A percentile compares a stretch with the other conserved stretches of the same genome.
phyloP scores from a whole-genome alignment of 2,329 filamentous ascomycete species.

The Bipolaris victoriae region DNA sequence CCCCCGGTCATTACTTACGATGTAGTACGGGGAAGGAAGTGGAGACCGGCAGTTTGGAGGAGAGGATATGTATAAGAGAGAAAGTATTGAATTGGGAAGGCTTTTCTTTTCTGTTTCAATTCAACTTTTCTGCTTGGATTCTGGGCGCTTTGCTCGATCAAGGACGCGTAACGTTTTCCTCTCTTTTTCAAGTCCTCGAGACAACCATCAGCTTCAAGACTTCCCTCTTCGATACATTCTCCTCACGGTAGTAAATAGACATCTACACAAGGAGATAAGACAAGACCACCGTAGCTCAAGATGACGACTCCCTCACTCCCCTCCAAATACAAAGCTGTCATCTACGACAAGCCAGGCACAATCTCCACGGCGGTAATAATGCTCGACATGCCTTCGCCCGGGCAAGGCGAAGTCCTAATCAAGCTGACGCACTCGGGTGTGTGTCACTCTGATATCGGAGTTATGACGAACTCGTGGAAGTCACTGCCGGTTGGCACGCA shows the following conservation, averaged over 20 bases:
- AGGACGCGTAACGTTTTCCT: not conserved
- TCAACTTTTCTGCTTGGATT: too few relatives aligned
- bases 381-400: constrained; percentile 69
- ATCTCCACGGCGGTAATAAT: constrained; percentile 69
- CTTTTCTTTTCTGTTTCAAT: too few relatives aligned
- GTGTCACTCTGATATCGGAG: constrained; percentile 66
- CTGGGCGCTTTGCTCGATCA: too few relatives aligned
- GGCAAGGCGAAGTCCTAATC: constrained; percentile 66
- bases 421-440: constrained; percentile 69
- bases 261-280: not conserved
- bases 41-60: too few relatives aligned
- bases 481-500: constrained; percentile 65
- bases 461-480: constrained; percentile 59
- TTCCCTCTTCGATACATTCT: not conserved
- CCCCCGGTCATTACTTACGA: too few relatives aligned
- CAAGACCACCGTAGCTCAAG: not conserved
- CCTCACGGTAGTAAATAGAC: not conserved
- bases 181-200: not conserved
- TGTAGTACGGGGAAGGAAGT: too few relatives aligned
- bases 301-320: constrained; percentile 45
- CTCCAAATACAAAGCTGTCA: constrained; percentile 66
- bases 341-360: constrained; percentile 70
- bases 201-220: too few relatives aligned
- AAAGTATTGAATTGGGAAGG: too few relatives aligned
- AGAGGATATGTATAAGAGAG: too few relatives aligned